A percentile compares a stretch with the other conserved stretches of the same genome.
These are phyloP conservation scores for Lichtheimia hyalospora DNA, from an alignment of 371 early-diverging fungal species.

Conservation along the genomic window DNA sequence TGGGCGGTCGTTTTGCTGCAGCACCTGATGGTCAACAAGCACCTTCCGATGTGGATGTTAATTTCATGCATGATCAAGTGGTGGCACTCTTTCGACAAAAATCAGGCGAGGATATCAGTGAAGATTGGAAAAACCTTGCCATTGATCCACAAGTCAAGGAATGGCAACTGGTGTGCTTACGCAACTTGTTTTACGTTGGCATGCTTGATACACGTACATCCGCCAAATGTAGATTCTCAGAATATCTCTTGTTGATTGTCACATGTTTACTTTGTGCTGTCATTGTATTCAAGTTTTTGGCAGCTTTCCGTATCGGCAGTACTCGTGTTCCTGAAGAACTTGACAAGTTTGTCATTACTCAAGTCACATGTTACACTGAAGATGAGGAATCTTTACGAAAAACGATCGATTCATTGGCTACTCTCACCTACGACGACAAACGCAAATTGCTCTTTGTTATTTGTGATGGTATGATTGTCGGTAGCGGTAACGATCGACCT, in stretches of 20 bases:
- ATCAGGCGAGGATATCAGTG: constrained; percentile 67
- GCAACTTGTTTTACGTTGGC: constrained; percentile 86
- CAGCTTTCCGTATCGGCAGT: constrained; percentile 85
- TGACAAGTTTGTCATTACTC: constrained; percentile 88
- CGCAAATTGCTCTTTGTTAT: constrained; percentile 92
- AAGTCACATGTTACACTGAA: constrained; percentile 98
- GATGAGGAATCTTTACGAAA: constrained; percentile 89
- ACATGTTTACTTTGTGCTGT: constrained; percentile 79
- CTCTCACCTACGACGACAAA: constrained; percentile 90
- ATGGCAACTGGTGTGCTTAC: constrained; percentile 65
- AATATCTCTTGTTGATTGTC: constrained; percentile 79
- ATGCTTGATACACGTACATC: constrained; percentile 83
- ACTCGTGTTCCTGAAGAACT: constrained; percentile 80
- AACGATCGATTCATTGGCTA: constrained; percentile 94
- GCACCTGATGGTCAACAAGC: constrained; percentile 36
- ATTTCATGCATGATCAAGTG: constrained; percentile 54
- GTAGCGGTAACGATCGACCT: constrained; percentile 89
- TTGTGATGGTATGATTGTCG: constrained; percentile 89
- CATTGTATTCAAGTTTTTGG: constrained; percentile 87
- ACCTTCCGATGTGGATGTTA: constrained; percentile 50
- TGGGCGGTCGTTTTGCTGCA: constrained; percentile 33
- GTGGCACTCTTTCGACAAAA: constrained; percentile 64
- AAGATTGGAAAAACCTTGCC: constrained; percentile 47
- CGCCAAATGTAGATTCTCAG: constrained; percentile 81
- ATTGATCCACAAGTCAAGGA: constrained; percentile 28